Evolutionary conservation across 1,284 basidiomycete species (phyloP), one percentile per base, ranked within the genome.

Genomic region (Leccinum subrobustum): DNA sequence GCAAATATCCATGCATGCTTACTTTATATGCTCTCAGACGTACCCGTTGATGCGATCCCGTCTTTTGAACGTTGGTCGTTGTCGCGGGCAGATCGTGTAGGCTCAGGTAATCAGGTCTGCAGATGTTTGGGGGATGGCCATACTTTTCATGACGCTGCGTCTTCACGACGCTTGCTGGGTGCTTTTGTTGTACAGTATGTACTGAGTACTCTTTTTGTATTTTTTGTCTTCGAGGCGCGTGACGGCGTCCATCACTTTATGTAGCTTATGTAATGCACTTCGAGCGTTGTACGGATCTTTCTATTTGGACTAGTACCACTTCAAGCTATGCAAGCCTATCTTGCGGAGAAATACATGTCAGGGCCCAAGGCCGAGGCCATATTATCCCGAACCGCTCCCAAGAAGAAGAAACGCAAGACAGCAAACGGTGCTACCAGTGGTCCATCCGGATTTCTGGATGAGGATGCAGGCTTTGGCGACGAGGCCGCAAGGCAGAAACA

Each of bases 301-400:
- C n/a, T 44, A 27, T 42, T 29, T 27, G 48, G 33, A 54, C 47
- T 27, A 23, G 20, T 23, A 27, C 54, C 2, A 33, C 56, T 57
- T 33, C 56, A 56, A 60, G 69, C 65, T 50, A 83, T 91, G 76
- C 85, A 92, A 72, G 79, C 89, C 7, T 93, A 93, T 70, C 82
- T 93, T 4, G 91, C 91, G 1, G 83, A 88, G 65, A 92, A 91
- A 66, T 99, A 99, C 77, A 97, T 98, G 93, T 92, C 95, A 6
- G 96, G 96, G 0, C 89, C 93, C 0, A 99, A 98, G 73, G 95
- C 96, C 3, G 96, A 98, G 67, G 95, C 95, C 14, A 98, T 99
- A 65, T 83, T 98, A 4, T 80, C 93, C 3, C 83, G 85, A 53
- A 3, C 23, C 23, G 82, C 80, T 2, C 81, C 82, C 0, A 78